Evolutionary conservation across 139 green algal species (phyloP), one percentile per base, ranked within the genome.

Genomic region (Diplosphaera chodatii): DNA sequence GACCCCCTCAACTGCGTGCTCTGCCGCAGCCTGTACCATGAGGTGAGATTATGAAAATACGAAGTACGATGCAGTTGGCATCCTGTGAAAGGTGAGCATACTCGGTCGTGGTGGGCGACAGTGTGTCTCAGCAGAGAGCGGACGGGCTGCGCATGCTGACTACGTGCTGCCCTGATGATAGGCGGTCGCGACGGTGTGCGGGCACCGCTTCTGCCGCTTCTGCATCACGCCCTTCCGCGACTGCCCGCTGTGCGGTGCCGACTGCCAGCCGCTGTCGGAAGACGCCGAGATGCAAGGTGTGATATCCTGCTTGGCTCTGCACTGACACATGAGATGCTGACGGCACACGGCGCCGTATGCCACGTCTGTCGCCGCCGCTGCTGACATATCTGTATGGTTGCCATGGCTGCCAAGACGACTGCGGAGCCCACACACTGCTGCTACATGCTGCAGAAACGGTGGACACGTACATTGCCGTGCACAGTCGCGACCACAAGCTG

Each of bases 231-330:
- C 25, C 23, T 80, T 70, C 4, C 63, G 33, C 28, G 82, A 86
- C 63, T 89, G 83, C 73, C 82, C 82, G 4, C 56, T 83, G 22
- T 89, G 83, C 68, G 83, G 83, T 6, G 63, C 67, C 6, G 83
- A 89, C 64, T 71, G 88, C 10, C 64, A 72, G 20, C 59, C 29
- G 31, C 31, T 79, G 6, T 70, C 70, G 40, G 37, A 77, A 21
- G 78, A 84, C 33, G 5, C 55, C 20, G 76, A 80, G 13, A 70
- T 80, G 28, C 72, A 85, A 76, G 75, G 78, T 80, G 48, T 25
- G 13, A 32, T 16, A 6, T 20, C 18, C 10, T 32, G 27, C 34
- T 73, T 28, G 31, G 63, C n/a, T 65, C 63, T 66, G 68, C 68
- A 73, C 40, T 32, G 30, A 48, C 28, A 66, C 40, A 55, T 29